Evolutionary conservation across 345 rosid species (phyloP).

Genomic region (Acer negundo): DNA sequence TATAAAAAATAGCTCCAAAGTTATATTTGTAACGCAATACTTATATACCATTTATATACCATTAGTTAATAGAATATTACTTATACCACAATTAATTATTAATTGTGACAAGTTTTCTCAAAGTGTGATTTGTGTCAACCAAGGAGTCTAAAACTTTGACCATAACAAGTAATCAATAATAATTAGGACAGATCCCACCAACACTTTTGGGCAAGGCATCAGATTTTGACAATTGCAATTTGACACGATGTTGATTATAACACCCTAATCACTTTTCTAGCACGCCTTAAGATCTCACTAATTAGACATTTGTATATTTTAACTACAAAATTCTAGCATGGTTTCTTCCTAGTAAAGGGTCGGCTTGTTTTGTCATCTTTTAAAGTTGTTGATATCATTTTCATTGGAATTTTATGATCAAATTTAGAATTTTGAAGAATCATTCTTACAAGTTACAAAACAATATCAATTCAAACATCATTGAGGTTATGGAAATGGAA

Average conservation of each 20-base stretch:
- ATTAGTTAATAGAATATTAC: too few relatives aligned
- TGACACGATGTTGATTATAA: not conserved
- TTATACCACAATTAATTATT: too few relatives aligned
- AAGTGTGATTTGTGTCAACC: not conserved
- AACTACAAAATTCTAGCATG: not conserved
- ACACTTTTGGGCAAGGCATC: not conserved
- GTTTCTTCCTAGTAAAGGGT: not conserved
- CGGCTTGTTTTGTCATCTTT: not conserved
- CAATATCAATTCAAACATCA: too few relatives aligned
- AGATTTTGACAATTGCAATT: not conserved
- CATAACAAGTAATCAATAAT: not conserved
- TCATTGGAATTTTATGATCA: not conserved
- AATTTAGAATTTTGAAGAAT: not conserved
- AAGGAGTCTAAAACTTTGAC: conserved; percentile 6
- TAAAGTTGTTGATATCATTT: too few relatives aligned
- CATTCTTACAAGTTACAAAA: not conserved
- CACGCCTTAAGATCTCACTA: conserved; percentile 11
- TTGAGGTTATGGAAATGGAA: too few relatives aligned
- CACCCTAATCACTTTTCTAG: not conserved
- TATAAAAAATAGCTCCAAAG: too few relatives aligned
- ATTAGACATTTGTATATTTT: not conserved
- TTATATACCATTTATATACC: too few relatives aligned
- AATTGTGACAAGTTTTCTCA: not conserved
- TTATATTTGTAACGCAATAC: too few relatives aligned
- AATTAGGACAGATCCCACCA: conserved; percentile 22